Base-by-base conservation (phyloP, 2,329 filamentous ascomycete genomes). In the Cladosporium sp. region DNA sequence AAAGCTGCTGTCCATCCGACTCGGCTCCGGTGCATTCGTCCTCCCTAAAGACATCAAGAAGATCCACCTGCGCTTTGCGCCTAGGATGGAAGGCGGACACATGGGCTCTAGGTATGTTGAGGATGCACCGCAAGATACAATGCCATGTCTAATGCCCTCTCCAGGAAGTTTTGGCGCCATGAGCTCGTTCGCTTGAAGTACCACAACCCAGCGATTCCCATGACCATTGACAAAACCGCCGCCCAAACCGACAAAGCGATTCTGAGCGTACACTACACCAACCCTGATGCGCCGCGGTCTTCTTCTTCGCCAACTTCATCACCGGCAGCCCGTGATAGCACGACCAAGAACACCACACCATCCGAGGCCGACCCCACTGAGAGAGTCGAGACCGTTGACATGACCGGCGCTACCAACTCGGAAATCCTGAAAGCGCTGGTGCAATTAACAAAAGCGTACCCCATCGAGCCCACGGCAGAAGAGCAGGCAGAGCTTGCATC, bases 141-240 rank as follows among this genome's bases (percentile, higher is more conserved):
- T 34, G 18, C 8, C 24, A 24, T 68, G 56, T 15, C 62, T 53
- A 69, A 68, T 22, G 34, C 5, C 11, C 4, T 8, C 8, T 24
- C 37, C 58, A 95, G 91, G 64, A 89, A 89, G 74, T 96, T 99
- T 79, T 96, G 89, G 88, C 83, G 80, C 57, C 76, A 84, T 54
- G 86, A 84, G 66, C 83, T 97, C 42, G 88, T 89, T 18, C 83
- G 89, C 51, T 77, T 99, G 59, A 96, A 99, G 78, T 99, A 85
- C 74, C 86, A 95, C 78, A 99, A 99, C 69, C 93, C 93, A 1
- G 73, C 83, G 11, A 70, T 96, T 40, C 82, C 86, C 38, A 95
- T 97, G 80, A 84, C 88, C 53, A 82, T 96, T 61, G 85, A 86
- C 68, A 86, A 88, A 53, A 84, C 80, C 56, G 62, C 68, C 32